These are phyloP conservation scores for Trifolium fragiferum DNA, from an alignment of 306 rosid species.

Conservation along the genomic window DNA sequence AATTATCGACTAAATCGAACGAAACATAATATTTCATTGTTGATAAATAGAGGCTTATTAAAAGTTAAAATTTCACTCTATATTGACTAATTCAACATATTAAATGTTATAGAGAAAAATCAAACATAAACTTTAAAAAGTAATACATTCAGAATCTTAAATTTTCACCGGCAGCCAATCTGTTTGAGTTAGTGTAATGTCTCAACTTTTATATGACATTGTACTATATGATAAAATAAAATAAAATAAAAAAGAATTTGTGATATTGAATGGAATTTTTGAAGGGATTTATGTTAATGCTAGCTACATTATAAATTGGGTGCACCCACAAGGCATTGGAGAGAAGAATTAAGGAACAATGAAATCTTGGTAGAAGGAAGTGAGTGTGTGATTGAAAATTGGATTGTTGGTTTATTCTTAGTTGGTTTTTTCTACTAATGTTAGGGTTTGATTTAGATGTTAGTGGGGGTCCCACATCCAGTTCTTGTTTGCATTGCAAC, in stretches of 20 bases:
- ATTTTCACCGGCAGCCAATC: no score
- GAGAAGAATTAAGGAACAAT: neutral
- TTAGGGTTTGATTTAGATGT: conserved; percentile 39
- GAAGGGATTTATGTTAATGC: neutral
- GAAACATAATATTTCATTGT: no score
- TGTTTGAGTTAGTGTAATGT: no score
- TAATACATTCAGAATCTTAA: no score
- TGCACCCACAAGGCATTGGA: neutral
- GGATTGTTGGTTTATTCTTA: conserved; percentile 11
- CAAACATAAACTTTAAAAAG: no score
- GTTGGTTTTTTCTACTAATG: conserved; percentile 24
- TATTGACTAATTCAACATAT: no score
- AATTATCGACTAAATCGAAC: no score
- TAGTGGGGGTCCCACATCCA: conserved; percentile 23
- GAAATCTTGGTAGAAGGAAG: neutral
- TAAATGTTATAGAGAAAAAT: no score
- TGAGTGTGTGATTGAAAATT: neutral
- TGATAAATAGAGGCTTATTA: no score
- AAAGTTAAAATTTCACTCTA: no score
- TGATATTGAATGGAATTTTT: neutral
- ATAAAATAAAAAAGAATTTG: neutral
- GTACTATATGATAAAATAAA: no score
- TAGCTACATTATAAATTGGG: neutral
- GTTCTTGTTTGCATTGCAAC: conserved; percentile 41
- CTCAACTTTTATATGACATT: no score